phyloP scores from a whole-genome alignment of 2,329 filamentous ascomycete species.

The Fusarium goolgardi region DNA sequence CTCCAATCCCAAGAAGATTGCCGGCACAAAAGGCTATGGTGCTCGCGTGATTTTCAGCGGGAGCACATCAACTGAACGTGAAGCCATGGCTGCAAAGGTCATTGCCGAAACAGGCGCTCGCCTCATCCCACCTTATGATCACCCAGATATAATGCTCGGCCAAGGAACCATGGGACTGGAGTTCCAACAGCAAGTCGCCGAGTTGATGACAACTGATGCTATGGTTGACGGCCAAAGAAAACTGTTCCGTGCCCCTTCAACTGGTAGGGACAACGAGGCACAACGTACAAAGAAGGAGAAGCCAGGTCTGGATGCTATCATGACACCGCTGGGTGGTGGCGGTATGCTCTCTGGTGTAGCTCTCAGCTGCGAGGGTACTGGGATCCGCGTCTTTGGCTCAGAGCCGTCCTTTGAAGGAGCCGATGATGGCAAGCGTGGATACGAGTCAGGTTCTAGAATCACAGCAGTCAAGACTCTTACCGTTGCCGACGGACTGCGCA shows the following conservation, averaged over 20 bases:
- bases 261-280: constrained; percentile 36
- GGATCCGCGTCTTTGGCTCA: constrained; percentile 83
- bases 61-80: constrained; percentile 81
- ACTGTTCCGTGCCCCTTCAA: constrained; percentile 32
- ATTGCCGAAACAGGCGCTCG: constrained; percentile 78
- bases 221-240: constrained; percentile 33
- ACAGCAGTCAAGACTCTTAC: constrained; percentile 78
- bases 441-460: constrained; percentile 73
- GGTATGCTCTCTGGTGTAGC: constrained; percentile 88
- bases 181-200: constrained; percentile 76
- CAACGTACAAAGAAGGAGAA: constrained; percentile 37
- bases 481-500: constrained; percentile 88
- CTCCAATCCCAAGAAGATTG: constrained; percentile 85
- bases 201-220: constrained; percentile 57
- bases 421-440: constrained; percentile 82
- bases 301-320: constrained; percentile 72
- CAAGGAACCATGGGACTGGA: constrained; percentile 93
- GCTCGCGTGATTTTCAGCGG: constrained; percentile 85
- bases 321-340: constrained; percentile 88
- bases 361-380: constrained; percentile 77
- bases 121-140: constrained; percentile 90
- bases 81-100: constrained; percentile 78
- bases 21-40: constrained; percentile 81
- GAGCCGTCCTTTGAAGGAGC: constrained; percentile 86
- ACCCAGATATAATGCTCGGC: constrained; percentile 90